Evolutionary conservation across 73 alveolate genomes (phyloP), one percentile per base, ranked within the genome.

Genomic region (Paramecium bursaria): DNA sequence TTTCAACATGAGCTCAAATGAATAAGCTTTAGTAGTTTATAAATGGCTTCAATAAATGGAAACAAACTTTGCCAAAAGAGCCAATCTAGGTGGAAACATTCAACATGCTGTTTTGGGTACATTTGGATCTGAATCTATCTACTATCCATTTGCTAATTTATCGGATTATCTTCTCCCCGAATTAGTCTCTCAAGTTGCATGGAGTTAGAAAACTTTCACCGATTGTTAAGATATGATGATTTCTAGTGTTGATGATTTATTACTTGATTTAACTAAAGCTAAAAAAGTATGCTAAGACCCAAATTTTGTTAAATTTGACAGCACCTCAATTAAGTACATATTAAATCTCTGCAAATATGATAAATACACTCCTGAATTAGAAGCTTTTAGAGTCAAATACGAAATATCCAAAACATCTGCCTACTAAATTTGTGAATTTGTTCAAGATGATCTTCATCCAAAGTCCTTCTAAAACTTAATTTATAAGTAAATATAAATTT

Each of bases 11-110:
- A 17, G 27, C 17, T 67, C 82, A 15, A 39, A 39, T 10, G 60
- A 67, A 42, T 6, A 11, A 29, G 60, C 82, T 15, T 57, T 39
- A 39, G 82, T 67, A 2, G 60, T 67, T 0, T 67, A 67, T 35
- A 67, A 11, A 67, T 67, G 82, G 82, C 10, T 67, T 17, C 3
- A 67, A 67, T 67, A 67, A 39, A 67, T 67, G 82, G 53, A 47
- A 0, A 15, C 44, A 0, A 42, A 67, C 11, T 67, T 67, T 42
- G 49, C 82, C 5, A 39, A 7, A 19, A 67, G 82, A 42, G 22
- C 1, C 10, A 67, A 67, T 67, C 6, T 67, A 5, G 55, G 44
- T 1, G 82, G 82, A 15, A 67, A 31, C 5, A 4, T 33, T 9
- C 60, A 67, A 35, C 55, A 35, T 67, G 82, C 60, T 1, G 82